Evolutionary conservation across 768 basidiomycete species (phyloP).

Genomic region (Hericium erinaceus): DNA sequence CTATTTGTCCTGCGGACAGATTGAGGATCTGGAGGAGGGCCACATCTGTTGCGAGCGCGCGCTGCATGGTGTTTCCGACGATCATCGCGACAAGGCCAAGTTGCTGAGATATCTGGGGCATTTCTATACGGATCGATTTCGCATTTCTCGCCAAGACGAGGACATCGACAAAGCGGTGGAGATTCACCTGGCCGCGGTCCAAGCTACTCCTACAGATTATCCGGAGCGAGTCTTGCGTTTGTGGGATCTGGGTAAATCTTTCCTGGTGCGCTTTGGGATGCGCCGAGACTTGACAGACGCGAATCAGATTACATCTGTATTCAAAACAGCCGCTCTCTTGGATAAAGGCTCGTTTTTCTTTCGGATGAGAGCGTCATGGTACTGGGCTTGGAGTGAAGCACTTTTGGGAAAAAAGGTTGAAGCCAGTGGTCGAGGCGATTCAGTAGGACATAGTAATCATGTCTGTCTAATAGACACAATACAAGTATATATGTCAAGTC

Average conservation of each 20-base stretch:
- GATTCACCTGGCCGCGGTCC: neutral
- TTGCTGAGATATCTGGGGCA: neutral
- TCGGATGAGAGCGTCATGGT: neutral
- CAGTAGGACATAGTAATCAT: too few relatives aligned
- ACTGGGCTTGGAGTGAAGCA: neutral
- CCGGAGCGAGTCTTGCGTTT: neutral
- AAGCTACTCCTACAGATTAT: neutral
- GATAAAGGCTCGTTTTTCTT: neutral
- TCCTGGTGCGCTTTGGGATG: neutral
- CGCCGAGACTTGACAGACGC: neutral
- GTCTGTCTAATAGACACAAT: too few relatives aligned
- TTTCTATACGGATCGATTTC: neutral
- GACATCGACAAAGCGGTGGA: neutral
- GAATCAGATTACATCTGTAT: neutral
- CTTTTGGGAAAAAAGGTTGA: neutral
- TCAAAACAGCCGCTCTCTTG: neutral
- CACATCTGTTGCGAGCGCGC: neutral
- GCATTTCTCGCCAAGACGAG: neutral
- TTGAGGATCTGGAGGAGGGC: neutral
- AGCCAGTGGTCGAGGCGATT: too few relatives aligned
- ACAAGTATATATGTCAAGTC: too few relatives aligned
- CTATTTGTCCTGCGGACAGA: too few relatives aligned
- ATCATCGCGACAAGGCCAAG: neutral
- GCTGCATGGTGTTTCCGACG: neutral
- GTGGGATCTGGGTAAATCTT: neutral